Conservation (phyloP, 345 rosid genomes). For the Dipteronia dyeriana region DNA sequence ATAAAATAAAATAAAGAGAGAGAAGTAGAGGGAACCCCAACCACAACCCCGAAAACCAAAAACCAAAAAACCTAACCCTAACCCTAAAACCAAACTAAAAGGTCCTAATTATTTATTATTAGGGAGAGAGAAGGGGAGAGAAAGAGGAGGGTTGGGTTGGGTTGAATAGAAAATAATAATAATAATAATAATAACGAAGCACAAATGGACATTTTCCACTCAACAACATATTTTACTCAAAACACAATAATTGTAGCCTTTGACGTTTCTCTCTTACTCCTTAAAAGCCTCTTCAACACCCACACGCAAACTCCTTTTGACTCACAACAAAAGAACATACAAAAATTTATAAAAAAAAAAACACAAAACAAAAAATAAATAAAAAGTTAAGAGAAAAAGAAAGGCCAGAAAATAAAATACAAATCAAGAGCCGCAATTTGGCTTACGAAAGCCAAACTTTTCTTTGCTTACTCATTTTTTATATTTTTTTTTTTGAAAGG, state of each 20-base stretch:
- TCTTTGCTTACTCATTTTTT: slow-evolving; percentile 13
- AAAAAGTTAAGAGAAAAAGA: background rate
- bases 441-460: slow-evolving; percentile 38
- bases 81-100: slow-evolving; percentile 8
- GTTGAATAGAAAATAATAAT: background rate
- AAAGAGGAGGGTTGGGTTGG: background rate
- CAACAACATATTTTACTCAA: slow-evolving; percentile 40
- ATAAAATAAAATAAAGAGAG: background rate
- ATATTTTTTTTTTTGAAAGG: too few relatives aligned
- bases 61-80: background rate
- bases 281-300: slow-evolving; percentile 44
- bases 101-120: too few relatives aligned
- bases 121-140: background rate
- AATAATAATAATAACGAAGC: background rate
- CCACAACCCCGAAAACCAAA: background rate
- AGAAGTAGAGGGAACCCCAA: background rate
- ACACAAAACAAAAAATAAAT: background rate
- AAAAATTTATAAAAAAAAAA: background rate
- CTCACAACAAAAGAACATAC: slow-evolving; percentile 23
- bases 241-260: slow-evolving; percentile 62
- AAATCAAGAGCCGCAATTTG: slow-evolving; percentile 49
- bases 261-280: slow-evolving; percentile 54
- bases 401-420: background rate
- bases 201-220: slow-evolving; percentile 32
- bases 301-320: slow-evolving; percentile 69